Evolutionary conservation across 495 filamentous ascomycete species (phyloP), one percentile per base, ranked within the genome.

Genomic region (Xylaria curta): DNA sequence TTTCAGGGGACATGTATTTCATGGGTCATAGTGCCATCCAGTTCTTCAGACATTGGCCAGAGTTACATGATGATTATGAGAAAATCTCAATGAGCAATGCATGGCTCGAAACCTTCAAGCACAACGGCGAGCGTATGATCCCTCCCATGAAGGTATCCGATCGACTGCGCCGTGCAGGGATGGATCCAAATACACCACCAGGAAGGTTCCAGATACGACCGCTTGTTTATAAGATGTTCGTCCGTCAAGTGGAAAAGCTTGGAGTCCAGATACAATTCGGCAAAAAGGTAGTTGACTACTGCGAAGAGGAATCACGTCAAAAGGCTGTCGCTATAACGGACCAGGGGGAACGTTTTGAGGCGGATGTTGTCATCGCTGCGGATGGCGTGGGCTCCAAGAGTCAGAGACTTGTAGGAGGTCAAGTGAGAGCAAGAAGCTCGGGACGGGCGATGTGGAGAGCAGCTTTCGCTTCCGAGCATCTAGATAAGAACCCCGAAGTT

Each of bases 301-400:
- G 67, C 54, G 87, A 89, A 78, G 82, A 88, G 68, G 76, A 83
- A 26, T 64, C 76, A 0, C 71, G 64, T 4, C 72, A 78, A 15
- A 85, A 80, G 56, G 86, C 79, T 0, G 82, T 85, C 13, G 84
- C 87, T 40, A 75, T 83, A 0, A 82, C 86, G 0, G 81, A 87
- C 28, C 79, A 87, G 47, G 88, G 87, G 13, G 81, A 84, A 53
- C 76, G 42, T 1, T 87, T 82, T 73, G 81, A 85, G 53, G 87
- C 86, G 6, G 87, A 91, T 75, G 66, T 90, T 0, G 80, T 90
- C 5, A 84, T 91, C 62, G 89, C 88, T 3, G 89, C 89, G 3
- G 89, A 91, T 78, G 89, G 88, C 17, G 81, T 90, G 7, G 84
- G 85, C 13, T 84, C 85, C 46, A 85, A 84, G 72, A 86, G 86